Conservation (phyloP, 1,284 basidiomycete genomes). For the Trichosporon ovoides region DNA sequence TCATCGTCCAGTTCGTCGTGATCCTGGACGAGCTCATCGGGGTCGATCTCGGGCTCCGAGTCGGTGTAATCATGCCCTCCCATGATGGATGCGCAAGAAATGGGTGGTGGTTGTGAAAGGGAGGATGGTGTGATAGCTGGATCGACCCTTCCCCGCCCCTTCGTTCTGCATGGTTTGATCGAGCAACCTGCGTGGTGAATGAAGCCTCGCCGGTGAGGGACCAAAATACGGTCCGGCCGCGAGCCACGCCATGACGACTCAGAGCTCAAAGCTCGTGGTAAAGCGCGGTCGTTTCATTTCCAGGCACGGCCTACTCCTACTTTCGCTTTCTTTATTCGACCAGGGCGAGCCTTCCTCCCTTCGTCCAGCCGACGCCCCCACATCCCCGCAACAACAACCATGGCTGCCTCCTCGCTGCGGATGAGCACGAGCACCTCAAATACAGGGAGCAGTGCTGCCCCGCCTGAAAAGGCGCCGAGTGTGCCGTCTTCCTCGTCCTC, state of each 20-base stretch:
- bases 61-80: constrained; percentile 30
- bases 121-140: background rate
- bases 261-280: no score
- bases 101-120: background rate
- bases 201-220: no score
- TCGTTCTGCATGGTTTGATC: constrained; percentile 1
- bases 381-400: no score
- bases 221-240: no score
- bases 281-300: background rate
- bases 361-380: no score
- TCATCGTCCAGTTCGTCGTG: background rate
- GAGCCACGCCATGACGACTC: no score
- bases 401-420: constrained; percentile 8
- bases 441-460: background rate
- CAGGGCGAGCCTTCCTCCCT: background rate
- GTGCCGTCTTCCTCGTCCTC: background rate
- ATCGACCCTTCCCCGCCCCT: background rate
- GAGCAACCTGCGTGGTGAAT: background rate
- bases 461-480: background rate
- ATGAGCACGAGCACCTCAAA: constrained; percentile 2
- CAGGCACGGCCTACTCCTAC: constrained; percentile 8
- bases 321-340: background rate
- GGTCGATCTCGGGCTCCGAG: constrained; percentile 23
- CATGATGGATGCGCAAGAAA: constrained; percentile 6
- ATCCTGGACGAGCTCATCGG: constrained; percentile 6